Evolutionary conservation across 2,329 filamentous ascomycete species (phyloP), one percentile per base, ranked within the genome.

Genomic region (Alternaria tenuissima): DNA sequence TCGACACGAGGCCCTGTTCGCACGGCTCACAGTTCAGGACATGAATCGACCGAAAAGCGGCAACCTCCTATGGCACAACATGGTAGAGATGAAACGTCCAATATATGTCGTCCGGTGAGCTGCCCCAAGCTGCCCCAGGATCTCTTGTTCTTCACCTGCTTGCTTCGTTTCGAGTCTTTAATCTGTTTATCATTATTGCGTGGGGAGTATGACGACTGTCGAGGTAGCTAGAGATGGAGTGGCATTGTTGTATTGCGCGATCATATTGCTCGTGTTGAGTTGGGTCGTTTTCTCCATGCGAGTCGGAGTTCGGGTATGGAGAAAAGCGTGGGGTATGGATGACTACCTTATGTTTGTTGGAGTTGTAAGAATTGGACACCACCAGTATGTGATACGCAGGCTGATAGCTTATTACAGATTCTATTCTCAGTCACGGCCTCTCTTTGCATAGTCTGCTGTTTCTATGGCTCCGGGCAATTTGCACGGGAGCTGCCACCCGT

Each of bases 241-340:
- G 43, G 60, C 62, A 7, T 55, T 69, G 18, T 20, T 65, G 22
- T 68, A 68, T 38, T 63, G 63, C 7, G 57, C 65, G 1, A 67
- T 68, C 12, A 49, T 67, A 12, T 52, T 69, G 47, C 54, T 69
- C 9, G 59, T 65, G 5, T 38, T 69, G 60, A 61, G 58, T 22
- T 69, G 67, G 67, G n/a, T 68, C 24, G 58, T 60, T 9, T 67
- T 69, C 38, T 57, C 48, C 39, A 60, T 69, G 60, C 64, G 67
- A 12, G 44, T 64, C 18, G 56, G 65, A 12, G 67, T 69, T 9
- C 62, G 67, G n/a, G 14, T 64, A 6, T 64, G 64, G 65, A 57
- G 67, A 42, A 63, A 68, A 48, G 57, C 60, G 4, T 59, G 59
- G 22, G 64, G 62, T 1, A 55, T 62, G 52, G 62, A 63, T 47